Conservation (phyloP, 179 eudicot genomes). For the Patellifolia procumbens region DNA sequence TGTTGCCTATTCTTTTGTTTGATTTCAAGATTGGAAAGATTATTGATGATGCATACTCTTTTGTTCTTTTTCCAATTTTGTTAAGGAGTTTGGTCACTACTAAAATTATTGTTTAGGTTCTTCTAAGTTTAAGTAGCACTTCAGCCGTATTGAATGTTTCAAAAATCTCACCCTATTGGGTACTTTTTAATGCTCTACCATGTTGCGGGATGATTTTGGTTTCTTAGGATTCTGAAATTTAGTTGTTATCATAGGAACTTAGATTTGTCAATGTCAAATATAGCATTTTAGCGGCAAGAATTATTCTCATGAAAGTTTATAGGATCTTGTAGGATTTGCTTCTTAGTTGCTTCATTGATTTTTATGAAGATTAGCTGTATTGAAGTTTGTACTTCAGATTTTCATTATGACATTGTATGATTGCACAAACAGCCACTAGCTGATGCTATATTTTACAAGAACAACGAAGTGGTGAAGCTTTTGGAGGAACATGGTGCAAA, state of each 20-base stretch:
- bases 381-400: background rate
- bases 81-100: background rate
- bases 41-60: background rate
- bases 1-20: no score
- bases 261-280: background rate
- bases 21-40: background rate
- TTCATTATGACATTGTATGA: constrained; percentile 10
- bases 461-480: constrained; percentile 75
- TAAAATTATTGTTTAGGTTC: no score
- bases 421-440: constrained; percentile 80
- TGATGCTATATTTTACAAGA: constrained; percentile 90
- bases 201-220: background rate
- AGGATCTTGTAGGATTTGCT: background rate
- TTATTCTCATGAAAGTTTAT: background rate
- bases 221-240: background rate
- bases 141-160: no score
- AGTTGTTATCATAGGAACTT: background rate
- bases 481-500: constrained; percentile 88
- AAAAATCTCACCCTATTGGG: no score
- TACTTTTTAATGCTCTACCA: background rate
- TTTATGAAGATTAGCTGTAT: background rate
- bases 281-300: background rate
- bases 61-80: background rate
- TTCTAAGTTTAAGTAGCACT: no score
- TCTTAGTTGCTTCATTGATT: background rate